Conservation (phyloP, 75 land plant genomes). For the Cupressus sempervirens region DNA sequence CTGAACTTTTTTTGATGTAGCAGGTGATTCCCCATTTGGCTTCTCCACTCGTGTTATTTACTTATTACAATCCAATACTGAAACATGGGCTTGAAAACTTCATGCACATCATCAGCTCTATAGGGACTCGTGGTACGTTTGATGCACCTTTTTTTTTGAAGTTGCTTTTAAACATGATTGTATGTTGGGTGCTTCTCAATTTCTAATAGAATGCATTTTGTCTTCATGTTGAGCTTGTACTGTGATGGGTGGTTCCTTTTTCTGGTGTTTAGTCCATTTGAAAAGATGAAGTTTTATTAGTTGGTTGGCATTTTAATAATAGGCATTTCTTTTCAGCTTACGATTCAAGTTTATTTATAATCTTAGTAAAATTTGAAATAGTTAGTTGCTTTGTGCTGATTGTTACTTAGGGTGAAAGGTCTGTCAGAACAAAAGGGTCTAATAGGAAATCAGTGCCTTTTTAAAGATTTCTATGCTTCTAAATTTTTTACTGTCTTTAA, state of each 20-base stretch:
- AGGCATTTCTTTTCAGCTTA: background rate
- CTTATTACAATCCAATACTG: conserved; percentile 92
- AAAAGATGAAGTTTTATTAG: background rate
- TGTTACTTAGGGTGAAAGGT: background rate
- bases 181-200: background rate
- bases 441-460: too few relatives aligned
- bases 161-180: background rate
- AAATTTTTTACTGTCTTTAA: background rate
- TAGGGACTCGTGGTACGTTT: conserved; percentile 67
- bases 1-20: background rate
- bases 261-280: background rate
- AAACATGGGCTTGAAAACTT: conserved; percentile 74
- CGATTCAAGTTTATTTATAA: background rate
- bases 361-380: too few relatives aligned
- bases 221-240: background rate
- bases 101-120: conserved; percentile 59
- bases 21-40: conserved; percentile 77
- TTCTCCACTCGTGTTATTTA: conserved; percentile 80
- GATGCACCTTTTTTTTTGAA: background rate
- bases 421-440: too few relatives aligned
- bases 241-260: background rate
- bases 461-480: background rate
- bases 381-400: background rate
- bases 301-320: background rate
- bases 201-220: background rate